Conservation (phyloP, 805 yeast species). For the Deakozyma indianensis region DNA sequence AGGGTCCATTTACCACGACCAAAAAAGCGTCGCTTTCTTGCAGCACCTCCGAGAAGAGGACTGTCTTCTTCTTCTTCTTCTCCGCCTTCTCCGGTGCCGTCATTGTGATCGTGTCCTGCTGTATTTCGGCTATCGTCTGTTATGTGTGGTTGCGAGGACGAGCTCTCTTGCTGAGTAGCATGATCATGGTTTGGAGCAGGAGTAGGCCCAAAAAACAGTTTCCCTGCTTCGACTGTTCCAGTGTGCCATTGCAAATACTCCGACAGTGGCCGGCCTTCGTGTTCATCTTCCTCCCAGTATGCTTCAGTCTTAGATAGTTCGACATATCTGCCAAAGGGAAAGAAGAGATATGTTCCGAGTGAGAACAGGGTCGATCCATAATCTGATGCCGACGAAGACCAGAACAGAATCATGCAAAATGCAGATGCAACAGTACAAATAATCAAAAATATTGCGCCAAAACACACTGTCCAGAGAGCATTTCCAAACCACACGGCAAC, state of each 20-base stretch:
- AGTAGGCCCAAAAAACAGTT: constrained; percentile 1
- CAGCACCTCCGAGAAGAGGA: neutral
- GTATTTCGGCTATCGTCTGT: too few species aligned
- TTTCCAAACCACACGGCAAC: constrained; percentile 57
- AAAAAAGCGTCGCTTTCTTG: constrained; percentile 39
- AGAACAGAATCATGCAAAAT: constrained; percentile 28
- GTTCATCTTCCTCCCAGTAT: constrained; percentile 73
- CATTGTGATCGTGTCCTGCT: neutral
- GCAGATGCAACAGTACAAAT: constrained; percentile 39
- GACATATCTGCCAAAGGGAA: constrained; percentile 86
- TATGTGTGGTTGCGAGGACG: neutral
- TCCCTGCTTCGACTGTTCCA: constrained; percentile 34
- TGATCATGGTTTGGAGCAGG: neutral
- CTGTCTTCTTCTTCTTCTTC: constrained; percentile 5
- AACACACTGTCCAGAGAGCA: constrained; percentile 53
- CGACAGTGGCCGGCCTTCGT: constrained; percentile 71
- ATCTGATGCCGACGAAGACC: constrained; percentile 34
- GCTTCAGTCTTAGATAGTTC: constrained; percentile 63
- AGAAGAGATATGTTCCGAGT: constrained; percentile 56
- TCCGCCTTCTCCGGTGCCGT: constrained; percentile 3
- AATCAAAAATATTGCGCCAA: constrained; percentile 49
- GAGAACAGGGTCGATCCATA: constrained; percentile 49
- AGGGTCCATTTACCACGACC: constrained; percentile 88
- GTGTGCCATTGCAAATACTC: constrained; percentile 86
- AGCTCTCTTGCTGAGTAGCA: constrained; percentile 1